These are phyloP conservation scores for Multifurca ochricompacta DNA, from an alignment of 768 basidiomycete species.

Conservation along the genomic window DNA sequence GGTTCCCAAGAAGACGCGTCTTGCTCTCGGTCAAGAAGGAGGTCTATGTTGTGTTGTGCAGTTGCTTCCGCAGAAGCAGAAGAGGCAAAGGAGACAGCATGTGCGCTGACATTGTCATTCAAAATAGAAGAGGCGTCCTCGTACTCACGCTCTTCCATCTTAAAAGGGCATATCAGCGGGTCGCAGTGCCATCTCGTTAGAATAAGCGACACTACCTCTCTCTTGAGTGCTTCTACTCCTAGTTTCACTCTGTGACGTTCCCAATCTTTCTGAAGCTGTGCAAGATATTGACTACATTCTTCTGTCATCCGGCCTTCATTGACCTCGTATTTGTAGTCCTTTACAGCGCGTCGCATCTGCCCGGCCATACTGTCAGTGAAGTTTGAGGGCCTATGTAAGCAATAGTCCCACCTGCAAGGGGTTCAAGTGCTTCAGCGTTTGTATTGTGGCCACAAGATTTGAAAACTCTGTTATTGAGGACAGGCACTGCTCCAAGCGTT, in stretches of 20 bases:
- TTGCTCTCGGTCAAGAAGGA: conserved; percentile 63
- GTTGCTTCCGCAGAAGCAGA: conserved; percentile 27
- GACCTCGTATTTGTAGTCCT: conserved; percentile 91
- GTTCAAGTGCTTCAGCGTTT: conserved; percentile 79
- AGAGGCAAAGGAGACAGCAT: conserved; percentile 22
- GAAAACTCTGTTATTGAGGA: conserved; percentile 87
- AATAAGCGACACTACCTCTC: conserved; percentile 47
- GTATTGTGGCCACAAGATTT: conserved; percentile 82
- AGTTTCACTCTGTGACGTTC: conserved; percentile 83
- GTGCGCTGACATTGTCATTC: conserved; percentile 26
- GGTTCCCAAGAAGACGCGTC: conserved; percentile 74
- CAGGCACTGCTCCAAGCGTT: conserved; percentile 44
- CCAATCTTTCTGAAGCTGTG: conserved; percentile 96
- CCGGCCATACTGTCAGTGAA: background rate
- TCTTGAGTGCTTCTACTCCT: conserved; percentile 77
- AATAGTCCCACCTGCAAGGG: conserved; percentile 68
- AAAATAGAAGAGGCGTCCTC: conserved; percentile 43
- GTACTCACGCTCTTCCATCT: conserved; percentile 62
- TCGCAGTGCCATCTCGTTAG: background rate
- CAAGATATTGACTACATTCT: conserved; percentile 90
- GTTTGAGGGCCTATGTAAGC: background rate
- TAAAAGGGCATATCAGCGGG: conserved; percentile 25
- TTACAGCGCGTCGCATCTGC: conserved; percentile 87
- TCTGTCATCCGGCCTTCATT: conserved; percentile 90
- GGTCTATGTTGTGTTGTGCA: conserved; percentile 59